These are phyloP conservation scores for Umbelopsis ramanniana DNA, from an alignment of 192 early-diverging fungal genomes.

Conservation along the genomic window DNA sequence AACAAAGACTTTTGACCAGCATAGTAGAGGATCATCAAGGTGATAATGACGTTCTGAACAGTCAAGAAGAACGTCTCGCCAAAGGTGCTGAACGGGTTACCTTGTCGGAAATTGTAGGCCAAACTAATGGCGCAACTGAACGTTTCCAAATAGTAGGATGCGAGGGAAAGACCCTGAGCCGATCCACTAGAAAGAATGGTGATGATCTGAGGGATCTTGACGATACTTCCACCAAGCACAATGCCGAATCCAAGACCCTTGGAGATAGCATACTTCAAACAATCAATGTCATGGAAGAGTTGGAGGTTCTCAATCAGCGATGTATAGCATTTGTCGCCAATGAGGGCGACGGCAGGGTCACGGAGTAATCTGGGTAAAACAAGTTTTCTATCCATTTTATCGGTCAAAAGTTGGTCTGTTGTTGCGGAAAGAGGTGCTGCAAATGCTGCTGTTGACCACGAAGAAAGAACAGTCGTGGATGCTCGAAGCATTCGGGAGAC, in stretches of 20 bases:
- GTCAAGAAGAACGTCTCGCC: conserved; percentile 86
- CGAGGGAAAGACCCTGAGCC: conserved; percentile 80
- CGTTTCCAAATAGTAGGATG: conserved; percentile 84
- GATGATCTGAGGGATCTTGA: conserved; percentile 96
- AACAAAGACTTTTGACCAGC: conserved; percentile 52
- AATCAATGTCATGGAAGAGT: conserved; percentile 61
- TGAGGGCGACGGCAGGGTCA: conserved; percentile 67
- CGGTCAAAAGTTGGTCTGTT: neutral
- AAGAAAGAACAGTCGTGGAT: conserved; percentile 20
- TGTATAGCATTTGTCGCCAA: conserved; percentile 81
- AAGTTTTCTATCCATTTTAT: conserved; percentile 7
- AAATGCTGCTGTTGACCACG: conserved; percentile 13
- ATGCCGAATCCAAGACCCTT: conserved; percentile 96
- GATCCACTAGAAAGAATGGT: conserved; percentile 79
- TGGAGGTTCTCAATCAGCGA: conserved; percentile 77
- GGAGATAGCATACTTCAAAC: conserved; percentile 82
- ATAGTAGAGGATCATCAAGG: conserved; percentile 68
- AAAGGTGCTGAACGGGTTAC: conserved; percentile 89
- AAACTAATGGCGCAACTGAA: conserved; percentile 75
- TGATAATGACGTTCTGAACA: conserved; percentile 82
- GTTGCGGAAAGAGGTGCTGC: conserved; percentile 3
- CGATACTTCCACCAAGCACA: conserved; percentile 87
- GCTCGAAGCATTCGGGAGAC: conserved; percentile 23
- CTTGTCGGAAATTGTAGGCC: conserved; percentile 85
- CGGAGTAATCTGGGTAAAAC: conserved; percentile 63